A percentile compares a stretch with the other conserved stretches of the same genome.
Evolutionary conservation across 75 land plant genomes (phyloP).

Genomic region (Isoetes taiwanensis): DNA sequence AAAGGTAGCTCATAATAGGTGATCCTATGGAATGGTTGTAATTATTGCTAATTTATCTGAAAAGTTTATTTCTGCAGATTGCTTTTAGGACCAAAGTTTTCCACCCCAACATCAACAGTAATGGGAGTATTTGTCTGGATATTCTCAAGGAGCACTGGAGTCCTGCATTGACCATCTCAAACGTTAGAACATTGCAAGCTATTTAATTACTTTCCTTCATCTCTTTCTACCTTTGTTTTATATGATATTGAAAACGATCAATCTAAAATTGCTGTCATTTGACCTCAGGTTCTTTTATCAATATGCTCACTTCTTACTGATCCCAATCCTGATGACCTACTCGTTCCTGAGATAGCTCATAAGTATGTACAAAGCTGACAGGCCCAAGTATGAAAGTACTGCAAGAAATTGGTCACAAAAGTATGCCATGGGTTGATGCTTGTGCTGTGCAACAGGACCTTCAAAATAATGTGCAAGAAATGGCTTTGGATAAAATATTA

Average conservation of each 20-base stretch:
- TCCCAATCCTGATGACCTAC: constrained; percentile 2
- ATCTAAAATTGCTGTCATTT: too few relatives aligned
- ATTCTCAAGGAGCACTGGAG: constrained; percentile 86
- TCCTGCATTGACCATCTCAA: constrained; percentile 73
- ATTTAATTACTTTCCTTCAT: not conserved
- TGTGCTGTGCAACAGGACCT: too few relatives aligned
- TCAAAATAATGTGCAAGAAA: too few relatives aligned
- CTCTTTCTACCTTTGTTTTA: too few relatives aligned
- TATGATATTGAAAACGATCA: too few relatives aligned
- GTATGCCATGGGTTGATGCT: constrained; percentile 9
- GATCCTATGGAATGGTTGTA: too few relatives aligned
- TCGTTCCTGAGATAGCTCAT: constrained; percentile 2
- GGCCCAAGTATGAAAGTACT: constrained; percentile 1
- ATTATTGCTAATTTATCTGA: too few relatives aligned
- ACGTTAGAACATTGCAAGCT: constrained; percentile 21
- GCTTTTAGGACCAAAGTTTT: constrained; percentile 38
- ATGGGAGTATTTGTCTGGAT: constrained; percentile 81
- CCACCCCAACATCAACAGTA: constrained; percentile 80
- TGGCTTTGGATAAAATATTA: too few relatives aligned
- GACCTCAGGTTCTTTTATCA: constrained; percentile 5
- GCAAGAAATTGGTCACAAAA: constrained; percentile 2
- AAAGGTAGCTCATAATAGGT: too few relatives aligned
- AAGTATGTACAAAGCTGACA: constrained; percentile 7
- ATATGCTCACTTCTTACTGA: constrained; percentile 4
- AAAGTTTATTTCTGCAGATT: not conserved